phyloP scores from a whole-genome alignment of 805 yeast genomes.

The Myxozyma sirexii region DNA sequence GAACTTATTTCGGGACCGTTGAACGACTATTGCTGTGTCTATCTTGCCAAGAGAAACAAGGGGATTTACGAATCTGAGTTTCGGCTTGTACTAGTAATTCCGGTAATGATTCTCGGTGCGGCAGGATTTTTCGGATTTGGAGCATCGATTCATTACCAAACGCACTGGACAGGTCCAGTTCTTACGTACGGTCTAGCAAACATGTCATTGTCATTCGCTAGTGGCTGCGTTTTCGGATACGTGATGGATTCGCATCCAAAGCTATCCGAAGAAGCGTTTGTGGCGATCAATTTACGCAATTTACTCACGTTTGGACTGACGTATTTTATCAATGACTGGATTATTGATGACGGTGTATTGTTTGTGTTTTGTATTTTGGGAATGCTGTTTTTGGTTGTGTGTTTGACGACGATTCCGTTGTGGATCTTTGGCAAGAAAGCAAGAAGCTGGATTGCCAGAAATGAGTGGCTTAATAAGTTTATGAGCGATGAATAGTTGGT shows the following conservation, averaged over 20 bases:
- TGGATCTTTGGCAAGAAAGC: conserved; percentile 9
- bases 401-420: conserved; percentile 1
- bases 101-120: conserved; percentile 49
- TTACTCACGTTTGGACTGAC: conserved; percentile 1
- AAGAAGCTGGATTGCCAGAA: conserved; percentile 6
- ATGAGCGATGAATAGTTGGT: not conserved
- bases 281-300: conserved; percentile 9
- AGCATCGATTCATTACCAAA: conserved; percentile 51
- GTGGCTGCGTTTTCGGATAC: conserved; percentile 4
- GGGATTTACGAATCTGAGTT: conserved; percentile 69
- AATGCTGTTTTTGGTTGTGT: not conserved
- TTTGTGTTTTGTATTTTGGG: conserved; percentile 5
- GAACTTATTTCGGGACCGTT: conserved; percentile 56
- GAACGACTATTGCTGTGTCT: conserved; percentile 54
- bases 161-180: conserved; percentile 8
- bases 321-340: conserved; percentile 13
- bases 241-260: conserved; percentile 5
- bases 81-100: conserved; percentile 56
- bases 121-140: conserved; percentile 67
- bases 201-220: not conserved
- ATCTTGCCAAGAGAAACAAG: conserved; percentile 48
- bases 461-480: not conserved
- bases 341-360: not conserved
- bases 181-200: conserved; percentile 2
- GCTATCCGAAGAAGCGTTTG: conserved; percentile 7